phyloP scores from a whole-genome alignment of 768 basidiomycete genomes.

The Serendipita indica region DNA sequence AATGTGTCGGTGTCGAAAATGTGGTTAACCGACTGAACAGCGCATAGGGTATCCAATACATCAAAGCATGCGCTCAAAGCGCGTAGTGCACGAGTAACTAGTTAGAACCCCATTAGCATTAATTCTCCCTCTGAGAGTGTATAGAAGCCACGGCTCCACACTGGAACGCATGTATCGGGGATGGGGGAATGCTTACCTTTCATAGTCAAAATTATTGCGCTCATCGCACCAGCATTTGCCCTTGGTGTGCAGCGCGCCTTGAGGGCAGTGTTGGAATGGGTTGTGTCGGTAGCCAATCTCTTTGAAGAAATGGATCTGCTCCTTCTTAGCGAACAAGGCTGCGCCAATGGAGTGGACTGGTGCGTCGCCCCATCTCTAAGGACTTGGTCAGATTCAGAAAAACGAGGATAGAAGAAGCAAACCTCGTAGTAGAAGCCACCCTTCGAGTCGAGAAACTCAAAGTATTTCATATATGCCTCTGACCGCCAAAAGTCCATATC shows the following conservation, averaged over 20 bases:
- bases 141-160: neutral
- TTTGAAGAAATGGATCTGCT: constrained; percentile 58
- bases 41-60: no score
- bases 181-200: neutral
- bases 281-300: constrained; percentile 52
- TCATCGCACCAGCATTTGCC: constrained; percentile 38
- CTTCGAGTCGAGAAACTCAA: constrained; percentile 27
- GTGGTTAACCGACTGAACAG: no score
- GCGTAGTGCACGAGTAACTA: constrained; percentile 2
- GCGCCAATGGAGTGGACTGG: constrained; percentile 38
- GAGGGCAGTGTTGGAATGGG: constrained; percentile 40
- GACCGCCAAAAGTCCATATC: constrained; percentile 28
- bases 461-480: constrained; percentile 30
- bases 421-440: constrained; percentile 30
- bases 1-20: no score
- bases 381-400: neutral
- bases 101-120: neutral
- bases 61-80: neutral
- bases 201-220: constrained; percentile 35
- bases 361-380: constrained; percentile 30
- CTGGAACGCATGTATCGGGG: neutral
- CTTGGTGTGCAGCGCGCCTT: constrained; percentile 25
- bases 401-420: neutral
- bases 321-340: constrained; percentile 33
- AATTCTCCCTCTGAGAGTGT: neutral